Evolutionary conservation across 768 basidiomycete species (phyloP), one percentile per base, ranked within the genome.

Genomic region (Gymnopilus dilepis): DNA sequence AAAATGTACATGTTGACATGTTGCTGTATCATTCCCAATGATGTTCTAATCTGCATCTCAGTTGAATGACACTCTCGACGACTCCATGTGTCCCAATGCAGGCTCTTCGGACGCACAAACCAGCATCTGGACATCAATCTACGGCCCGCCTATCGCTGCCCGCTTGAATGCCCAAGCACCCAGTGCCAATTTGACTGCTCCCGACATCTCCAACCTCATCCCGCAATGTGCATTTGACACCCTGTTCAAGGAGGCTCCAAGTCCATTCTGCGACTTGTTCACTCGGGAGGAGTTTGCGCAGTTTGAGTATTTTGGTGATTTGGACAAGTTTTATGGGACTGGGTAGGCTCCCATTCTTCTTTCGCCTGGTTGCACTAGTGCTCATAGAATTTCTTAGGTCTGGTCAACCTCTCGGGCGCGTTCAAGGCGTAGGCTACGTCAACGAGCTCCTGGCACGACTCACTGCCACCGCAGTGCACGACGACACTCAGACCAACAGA

Each of bases 401-500:
- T 61, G 92, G 92, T 3, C 85, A 86, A 62, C 65, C 72, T 2
- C 77, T 94, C 1, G 92, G 93, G 1, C 87, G 78, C 4, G 86
- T 93, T 6, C 91, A 92, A 70, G 92, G 93, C 30, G 88, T 95
- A 3, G 95, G 94, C 6, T 97, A 91, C 71, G 79, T 92, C 69
- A 95, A 94, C 71, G 94, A 96, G 76, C 83, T 97, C n/a, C 72
- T 96, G 19, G 91, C 92, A 0, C 86, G 95, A 12, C 80, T 97
- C 42, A 91, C 88, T 0, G 79, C 80, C 12, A 73, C 71, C 15
- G 83, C 86, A 1, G 89, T 92, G 28, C 71, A 70, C 41, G 92
- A 94, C 72, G 68, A 81, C 63, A 94, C 92, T 0, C 88, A 90
- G 66, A 91, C 90, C 2, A 95, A 95, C 73, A 74, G 73, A 11